These are phyloP conservation scores for Cercospora beticola DNA, from an alignment of 2,329 filamentous ascomycete genomes.

Conservation along the genomic window DNA sequence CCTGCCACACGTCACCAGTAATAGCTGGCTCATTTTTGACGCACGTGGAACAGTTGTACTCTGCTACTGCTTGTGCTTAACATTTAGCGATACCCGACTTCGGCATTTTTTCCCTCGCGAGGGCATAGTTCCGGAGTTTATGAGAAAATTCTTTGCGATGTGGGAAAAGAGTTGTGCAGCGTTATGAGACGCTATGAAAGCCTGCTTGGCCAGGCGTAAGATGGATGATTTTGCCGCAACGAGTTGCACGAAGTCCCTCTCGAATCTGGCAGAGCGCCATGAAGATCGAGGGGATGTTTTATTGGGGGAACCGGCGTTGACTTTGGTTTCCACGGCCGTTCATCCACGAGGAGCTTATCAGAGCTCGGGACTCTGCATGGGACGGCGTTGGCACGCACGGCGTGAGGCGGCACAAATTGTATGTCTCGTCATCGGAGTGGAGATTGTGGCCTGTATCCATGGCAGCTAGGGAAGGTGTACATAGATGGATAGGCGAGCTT, in stretches of 20 bases:
- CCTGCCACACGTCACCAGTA: background rate
- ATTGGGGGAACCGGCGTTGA: background rate
- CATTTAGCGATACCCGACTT: slow-evolving; percentile 30
- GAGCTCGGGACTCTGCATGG: background rate
- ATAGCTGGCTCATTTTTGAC: background rate
- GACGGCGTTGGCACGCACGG: background rate
- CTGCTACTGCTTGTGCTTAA: slow-evolving; percentile 20
- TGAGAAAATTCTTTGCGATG: slow-evolving; percentile 15
- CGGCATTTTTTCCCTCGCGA: slow-evolving; percentile 20
- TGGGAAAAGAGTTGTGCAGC: slow-evolving; percentile 18
- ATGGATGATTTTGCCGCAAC: background rate
- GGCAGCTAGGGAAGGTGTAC: background rate
- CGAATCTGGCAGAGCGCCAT: background rate
- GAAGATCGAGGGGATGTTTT: background rate
- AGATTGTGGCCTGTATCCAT: background rate
- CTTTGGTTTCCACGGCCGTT: background rate
- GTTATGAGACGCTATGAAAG: slow-evolving; percentile 29
- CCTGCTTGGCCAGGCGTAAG: slow-evolving; percentile 22
- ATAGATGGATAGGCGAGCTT: background rate
- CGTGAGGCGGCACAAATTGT: background rate
- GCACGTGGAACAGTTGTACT: slow-evolving; percentile 17
- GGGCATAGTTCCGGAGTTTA: slow-evolving; percentile 11
- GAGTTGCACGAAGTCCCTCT: background rate
- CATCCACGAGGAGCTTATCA: background rate
- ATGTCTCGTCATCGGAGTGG: background rate